These are phyloP conservation scores for Hemisphaericaspora subhashii DNA, from an alignment of 1,139 yeast genomes.

Conservation along the genomic window DNA sequence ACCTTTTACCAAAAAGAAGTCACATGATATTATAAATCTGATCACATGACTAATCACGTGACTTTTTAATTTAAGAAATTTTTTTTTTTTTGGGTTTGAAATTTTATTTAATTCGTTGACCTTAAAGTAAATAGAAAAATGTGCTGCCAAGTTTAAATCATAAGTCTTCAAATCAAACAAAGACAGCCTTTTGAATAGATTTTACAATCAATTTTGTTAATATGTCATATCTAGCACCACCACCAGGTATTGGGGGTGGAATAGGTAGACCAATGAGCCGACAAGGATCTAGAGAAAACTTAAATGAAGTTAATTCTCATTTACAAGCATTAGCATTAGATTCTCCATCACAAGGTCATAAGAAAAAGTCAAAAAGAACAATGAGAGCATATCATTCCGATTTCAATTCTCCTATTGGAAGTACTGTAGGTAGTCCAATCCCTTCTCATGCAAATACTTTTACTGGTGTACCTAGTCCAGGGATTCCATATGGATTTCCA, in stretches of 20 bases:
- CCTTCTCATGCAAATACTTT: not conserved
- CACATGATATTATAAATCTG: not conserved
- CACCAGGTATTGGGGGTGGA: constrained; percentile 4
- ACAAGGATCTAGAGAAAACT: not conserved
- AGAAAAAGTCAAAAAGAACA: constrained; percentile 38
- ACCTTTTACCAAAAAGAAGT: no score
- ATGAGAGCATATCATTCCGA: constrained; percentile 48
- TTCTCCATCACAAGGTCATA: constrained; percentile 3
- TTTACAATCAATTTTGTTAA: no score
- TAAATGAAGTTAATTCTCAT: constrained; percentile 7
- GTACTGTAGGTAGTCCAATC: not conserved
- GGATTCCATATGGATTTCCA: constrained; percentile 1
- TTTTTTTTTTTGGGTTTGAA: not conserved
- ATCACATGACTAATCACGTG: not conserved
- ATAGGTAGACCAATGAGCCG: not conserved
- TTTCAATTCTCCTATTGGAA: constrained; percentile 16
- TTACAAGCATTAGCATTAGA: constrained; percentile 12
- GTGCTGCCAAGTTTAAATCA: no score
- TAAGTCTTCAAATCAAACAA: no score
- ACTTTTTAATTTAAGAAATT: no score
- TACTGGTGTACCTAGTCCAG: not conserved
- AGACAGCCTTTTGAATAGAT: no score
- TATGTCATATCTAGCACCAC: constrained; percentile 7
- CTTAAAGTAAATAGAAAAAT: no score
- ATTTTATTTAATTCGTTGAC: no score